Evolutionary conservation across 345 rosid species (phyloP).

Genomic region (Hibiscus syriacus): DNA sequence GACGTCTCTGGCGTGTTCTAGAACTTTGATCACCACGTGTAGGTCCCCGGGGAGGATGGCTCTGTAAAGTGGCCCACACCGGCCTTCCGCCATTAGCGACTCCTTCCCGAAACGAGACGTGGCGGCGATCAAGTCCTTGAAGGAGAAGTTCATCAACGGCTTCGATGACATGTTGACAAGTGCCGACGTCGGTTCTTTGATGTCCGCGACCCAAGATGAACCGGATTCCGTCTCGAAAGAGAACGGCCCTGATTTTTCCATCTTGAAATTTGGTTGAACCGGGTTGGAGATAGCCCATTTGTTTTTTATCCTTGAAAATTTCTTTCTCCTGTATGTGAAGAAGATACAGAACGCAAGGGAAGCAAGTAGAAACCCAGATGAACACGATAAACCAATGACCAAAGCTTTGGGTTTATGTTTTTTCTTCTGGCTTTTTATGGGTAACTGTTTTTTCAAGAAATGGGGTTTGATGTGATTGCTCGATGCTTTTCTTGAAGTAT

Average conservation of each 20-base stretch:
- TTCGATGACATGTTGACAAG: constrained; percentile 74
- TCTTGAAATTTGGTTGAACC: constrained; percentile 45
- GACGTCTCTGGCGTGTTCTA: constrained; percentile 59
- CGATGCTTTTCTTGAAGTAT: too few species aligned
- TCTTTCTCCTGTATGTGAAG: constrained; percentile 31
- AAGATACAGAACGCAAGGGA: constrained; percentile 15
- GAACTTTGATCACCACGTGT: constrained; percentile 86
- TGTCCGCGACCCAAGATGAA: constrained; percentile 87
- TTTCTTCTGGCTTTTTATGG: too few species aligned
- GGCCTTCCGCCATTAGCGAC: constrained; percentile 68
- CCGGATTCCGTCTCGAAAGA: constrained; percentile 88
- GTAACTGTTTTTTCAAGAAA: constrained; percentile 10
- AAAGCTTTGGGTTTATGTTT: constrained; percentile 22
- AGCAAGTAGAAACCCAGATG: constrained; percentile 30
- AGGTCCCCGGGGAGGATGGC: constrained; percentile 81
- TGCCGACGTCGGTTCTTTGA: constrained; percentile 77
- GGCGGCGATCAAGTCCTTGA: constrained; percentile 88
- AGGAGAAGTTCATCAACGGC: constrained; percentile 81
- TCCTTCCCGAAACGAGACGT: constrained; percentile 88
- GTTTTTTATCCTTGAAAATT: constrained; percentile 26
- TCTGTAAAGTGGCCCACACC: constrained; percentile 76
- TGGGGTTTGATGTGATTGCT: too few species aligned
- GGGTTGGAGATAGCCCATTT: constrained; percentile 92
- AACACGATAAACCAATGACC: constrained; percentile 33
- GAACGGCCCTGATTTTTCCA: constrained; percentile 89